These are phyloP conservation scores for Rhizopus microsporus DNA, from an alignment of 371 early-diverging fungal genomes.

Conservation along the genomic window DNA sequence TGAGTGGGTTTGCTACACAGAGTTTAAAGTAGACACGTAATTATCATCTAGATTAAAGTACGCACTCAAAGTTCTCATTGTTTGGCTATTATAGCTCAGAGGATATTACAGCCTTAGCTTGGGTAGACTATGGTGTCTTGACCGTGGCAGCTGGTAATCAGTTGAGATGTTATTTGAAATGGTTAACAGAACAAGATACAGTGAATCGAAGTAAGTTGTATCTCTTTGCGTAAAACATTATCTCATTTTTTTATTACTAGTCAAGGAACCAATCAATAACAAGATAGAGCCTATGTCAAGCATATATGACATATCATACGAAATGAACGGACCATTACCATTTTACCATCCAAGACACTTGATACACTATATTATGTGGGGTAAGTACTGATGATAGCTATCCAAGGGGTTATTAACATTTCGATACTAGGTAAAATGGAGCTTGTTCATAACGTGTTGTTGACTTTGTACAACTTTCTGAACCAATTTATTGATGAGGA, in stretches of 20 bases:
- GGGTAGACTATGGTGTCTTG: constrained; percentile 70
- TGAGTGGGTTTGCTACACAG: constrained; percentile 51
- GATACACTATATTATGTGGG: constrained; percentile 78
- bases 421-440: constrained; percentile 65
- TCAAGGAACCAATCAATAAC: constrained; percentile 19
- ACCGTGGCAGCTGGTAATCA: constrained; percentile 63
- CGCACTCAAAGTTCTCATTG: background rate
- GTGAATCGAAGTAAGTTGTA: constrained; percentile 33
- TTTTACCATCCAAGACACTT: constrained; percentile 81
- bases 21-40: constrained; percentile 49
- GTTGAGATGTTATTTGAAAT: constrained; percentile 62
- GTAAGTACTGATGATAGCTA: constrained; percentile 30
- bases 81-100: constrained; percentile 25
- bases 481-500: constrained; percentile 51
- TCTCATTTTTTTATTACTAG: background rate
- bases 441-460: constrained; percentile 60
- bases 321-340: constrained; percentile 64
- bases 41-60: background rate
- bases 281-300: constrained; percentile 49
- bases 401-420: background rate
- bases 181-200: constrained; percentile 57
- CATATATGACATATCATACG: constrained; percentile 56
- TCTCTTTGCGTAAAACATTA: background rate
- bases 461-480: constrained; percentile 52
- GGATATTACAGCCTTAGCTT: constrained; percentile 54